These are phyloP conservation scores for Calocybe cyanea DNA, from an alignment of 768 basidiomycete species.

Conservation along the genomic window DNA sequence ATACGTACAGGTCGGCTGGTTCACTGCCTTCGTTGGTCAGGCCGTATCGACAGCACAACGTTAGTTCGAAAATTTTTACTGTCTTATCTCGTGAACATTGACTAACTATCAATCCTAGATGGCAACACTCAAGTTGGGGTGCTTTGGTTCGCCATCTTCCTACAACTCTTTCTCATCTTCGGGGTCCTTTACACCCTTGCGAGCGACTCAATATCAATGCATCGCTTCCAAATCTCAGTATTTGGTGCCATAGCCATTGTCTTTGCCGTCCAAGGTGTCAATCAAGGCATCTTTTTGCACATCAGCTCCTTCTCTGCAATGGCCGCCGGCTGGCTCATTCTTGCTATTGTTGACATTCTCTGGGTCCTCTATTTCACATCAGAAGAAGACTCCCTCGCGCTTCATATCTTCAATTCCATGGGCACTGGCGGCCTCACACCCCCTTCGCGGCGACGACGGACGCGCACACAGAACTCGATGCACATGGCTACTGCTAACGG, in stretches of 20 bases:
- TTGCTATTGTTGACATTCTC: constrained; percentile 86
- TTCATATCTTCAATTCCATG: constrained; percentile 84
- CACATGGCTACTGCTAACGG: constrained; percentile 62
- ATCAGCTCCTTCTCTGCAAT: constrained; percentile 66
- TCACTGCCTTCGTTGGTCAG: constrained; percentile 75
- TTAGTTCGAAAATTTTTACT: constrained; percentile 28
- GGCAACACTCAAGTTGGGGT: constrained; percentile 49
- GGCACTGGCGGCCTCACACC: constrained; percentile 83
- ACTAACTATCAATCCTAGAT: constrained; percentile 22
- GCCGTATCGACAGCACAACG: constrained; percentile 56
- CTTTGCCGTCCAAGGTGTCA: constrained; percentile 75
- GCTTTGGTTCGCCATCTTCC: constrained; percentile 84
- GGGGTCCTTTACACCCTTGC: constrained; percentile 77
- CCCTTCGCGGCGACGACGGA: constrained; percentile 75
- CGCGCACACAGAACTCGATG: constrained; percentile 56
- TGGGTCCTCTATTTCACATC: constrained; percentile 98
- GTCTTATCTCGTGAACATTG: constrained; percentile 1
- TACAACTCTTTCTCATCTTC: constrained; percentile 67
- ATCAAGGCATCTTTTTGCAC: constrained; percentile 60
- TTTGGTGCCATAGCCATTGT: constrained; percentile 87
- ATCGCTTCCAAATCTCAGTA: constrained; percentile 86
- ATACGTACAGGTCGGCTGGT: constrained; percentile 60
- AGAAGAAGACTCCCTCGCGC: constrained; percentile 85
- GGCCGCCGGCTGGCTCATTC: constrained; percentile 92
- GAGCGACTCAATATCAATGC: constrained; percentile 87